These are phyloP conservation scores for Astrocystis sublimbata DNA, from an alignment of 495 filamentous ascomycete species.

Conservation along the genomic window DNA sequence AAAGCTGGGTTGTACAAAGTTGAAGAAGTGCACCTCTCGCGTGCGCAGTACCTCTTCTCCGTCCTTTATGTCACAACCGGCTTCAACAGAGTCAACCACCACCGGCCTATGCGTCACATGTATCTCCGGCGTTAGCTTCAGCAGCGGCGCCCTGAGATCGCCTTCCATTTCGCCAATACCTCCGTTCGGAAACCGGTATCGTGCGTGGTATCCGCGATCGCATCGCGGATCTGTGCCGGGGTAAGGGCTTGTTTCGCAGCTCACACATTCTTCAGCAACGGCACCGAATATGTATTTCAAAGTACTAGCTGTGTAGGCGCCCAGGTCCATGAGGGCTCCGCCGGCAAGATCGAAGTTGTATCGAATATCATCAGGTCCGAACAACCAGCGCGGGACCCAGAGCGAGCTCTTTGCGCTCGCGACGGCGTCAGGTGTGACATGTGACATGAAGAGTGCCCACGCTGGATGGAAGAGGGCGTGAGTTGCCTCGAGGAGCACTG, in stretches of 20 bases:
- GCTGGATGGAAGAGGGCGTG: conserved; percentile 60
- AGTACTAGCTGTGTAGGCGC: conserved; percentile 50
- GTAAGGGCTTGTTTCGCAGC: conserved; percentile 34
- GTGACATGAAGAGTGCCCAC: conserved; percentile 50
- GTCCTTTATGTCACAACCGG: conserved; percentile 32
- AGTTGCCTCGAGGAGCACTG: conserved; percentile 61
- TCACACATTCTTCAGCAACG: conserved; percentile 37
- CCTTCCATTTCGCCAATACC: conserved; percentile 40
- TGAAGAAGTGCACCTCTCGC: conserved; percentile 46
- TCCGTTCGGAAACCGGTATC: conserved; percentile 47
- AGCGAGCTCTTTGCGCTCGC: conserved; percentile 34
- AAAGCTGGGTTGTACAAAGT: conserved; percentile 37
- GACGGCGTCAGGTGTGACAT: conserved; percentile 43
- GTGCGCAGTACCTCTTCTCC: conserved; percentile 41
- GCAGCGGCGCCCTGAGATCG: conserved; percentile 38
- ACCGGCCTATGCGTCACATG: conserved; percentile 39
- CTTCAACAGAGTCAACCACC: conserved; percentile 30
- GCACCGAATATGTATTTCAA: conserved; percentile 45
- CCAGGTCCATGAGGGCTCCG: conserved; percentile 61
- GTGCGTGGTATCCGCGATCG: conserved; percentile 45
- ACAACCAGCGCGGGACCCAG: conserved; percentile 29
- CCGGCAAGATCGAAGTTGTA: conserved; percentile 57
- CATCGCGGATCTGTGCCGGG: conserved; percentile 30
- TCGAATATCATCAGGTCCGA: conserved; percentile 53
- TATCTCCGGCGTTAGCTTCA: conserved; percentile 34